Evolutionary conservation across 2,329 filamentous ascomycete species (phyloP).

Genomic region (Didymella segeticola): DNA sequence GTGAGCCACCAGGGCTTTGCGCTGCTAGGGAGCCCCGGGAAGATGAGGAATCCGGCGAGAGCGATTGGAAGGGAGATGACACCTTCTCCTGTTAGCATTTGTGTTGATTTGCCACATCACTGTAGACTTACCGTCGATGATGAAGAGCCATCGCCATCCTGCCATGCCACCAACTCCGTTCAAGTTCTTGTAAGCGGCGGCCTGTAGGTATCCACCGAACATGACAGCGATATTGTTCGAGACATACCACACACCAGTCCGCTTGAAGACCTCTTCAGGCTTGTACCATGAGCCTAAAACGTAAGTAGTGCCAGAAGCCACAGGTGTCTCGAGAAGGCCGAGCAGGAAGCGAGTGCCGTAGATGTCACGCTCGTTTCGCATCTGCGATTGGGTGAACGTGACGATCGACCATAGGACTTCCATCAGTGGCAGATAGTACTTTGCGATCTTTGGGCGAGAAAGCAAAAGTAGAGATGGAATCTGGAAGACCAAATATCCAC

Average conservation of each 20-base stretch:
- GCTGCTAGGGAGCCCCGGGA: slow-evolving; percentile 59
- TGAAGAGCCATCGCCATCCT: slow-evolving; percentile 62
- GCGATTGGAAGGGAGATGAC: slow-evolving; percentile 64
- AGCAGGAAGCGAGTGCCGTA: slow-evolving; percentile 51
- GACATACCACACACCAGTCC: slow-evolving; percentile 62
- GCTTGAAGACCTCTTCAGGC: slow-evolving; percentile 58
- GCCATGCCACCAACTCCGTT: slow-evolving; percentile 56
- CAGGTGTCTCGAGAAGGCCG: slow-evolving; percentile 45
- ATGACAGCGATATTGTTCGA: slow-evolving; percentile 62
- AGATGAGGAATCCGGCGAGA: slow-evolving; percentile 61
- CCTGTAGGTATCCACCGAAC: slow-evolving; percentile 65
- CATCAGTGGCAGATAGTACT: slow-evolving; percentile 48
- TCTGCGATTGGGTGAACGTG: slow-evolving; percentile 50
- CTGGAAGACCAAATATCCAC: slow-evolving; percentile 50
- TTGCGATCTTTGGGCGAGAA: slow-evolving; percentile 46
- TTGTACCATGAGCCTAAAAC: slow-evolving; percentile 52
- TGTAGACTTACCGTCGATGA: slow-evolving; percentile 50
- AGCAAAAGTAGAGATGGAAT: slow-evolving; percentile 49
- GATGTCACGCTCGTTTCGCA: slow-evolving; percentile 48
- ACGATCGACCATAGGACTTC: slow-evolving; percentile 52
- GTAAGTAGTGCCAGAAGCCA: slow-evolving; percentile 47
- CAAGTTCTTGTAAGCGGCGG: slow-evolving; percentile 60
- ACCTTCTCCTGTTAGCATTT: slow-evolving; percentile 32
- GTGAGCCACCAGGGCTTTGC: slow-evolving; percentile 60
- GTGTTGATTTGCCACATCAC: not conserved